phyloP scores from a whole-genome alignment of 2,329 filamentous ascomycete species.

The Fusarium siculi region DNA sequence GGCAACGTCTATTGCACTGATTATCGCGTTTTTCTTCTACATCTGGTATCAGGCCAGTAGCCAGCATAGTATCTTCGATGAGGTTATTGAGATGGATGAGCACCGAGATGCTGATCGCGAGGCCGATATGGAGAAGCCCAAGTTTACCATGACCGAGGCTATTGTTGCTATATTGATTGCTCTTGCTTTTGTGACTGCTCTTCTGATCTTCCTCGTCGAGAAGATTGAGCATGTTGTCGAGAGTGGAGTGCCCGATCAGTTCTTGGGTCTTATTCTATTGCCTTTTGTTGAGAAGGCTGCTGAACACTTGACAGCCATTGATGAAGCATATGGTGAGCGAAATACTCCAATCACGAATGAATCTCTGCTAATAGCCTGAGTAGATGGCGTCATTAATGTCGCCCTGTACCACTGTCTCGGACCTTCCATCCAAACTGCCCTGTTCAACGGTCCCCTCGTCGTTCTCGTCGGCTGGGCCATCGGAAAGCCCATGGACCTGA shows the following conservation, averaged over 20 bases:
- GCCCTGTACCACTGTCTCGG: conserved; percentile 78
- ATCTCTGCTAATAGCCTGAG: too few relatives aligned
- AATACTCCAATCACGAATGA: rapidly evolving
- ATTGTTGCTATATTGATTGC: conserved; percentile 67
- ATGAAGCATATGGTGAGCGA: conserved; percentile 69
- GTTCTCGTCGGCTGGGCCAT: conserved; percentile 78
- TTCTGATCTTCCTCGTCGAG: conserved; percentile 75
- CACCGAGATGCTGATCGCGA: conserved; percentile 67
- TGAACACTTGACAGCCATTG: conserved; percentile 75
- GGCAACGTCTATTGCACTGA: conserved; percentile 69
- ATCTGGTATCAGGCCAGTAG: conserved; percentile 72
- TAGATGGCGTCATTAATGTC: conserved; percentile 71
- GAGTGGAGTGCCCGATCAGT: conserved; percentile 47
- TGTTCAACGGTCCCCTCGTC: conserved; percentile 78
- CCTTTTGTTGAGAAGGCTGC: conserved; percentile 77
- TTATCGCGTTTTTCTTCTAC: conserved; percentile 67
- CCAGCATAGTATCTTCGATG: conserved; percentile 71
- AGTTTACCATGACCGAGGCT: conserved; percentile 74
- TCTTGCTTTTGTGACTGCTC: conserved; percentile 68
- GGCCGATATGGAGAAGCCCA: conserved; percentile 66
- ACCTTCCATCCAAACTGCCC: conserved; percentile 78
- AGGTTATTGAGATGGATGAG: conserved; percentile 62
- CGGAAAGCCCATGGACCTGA: conserved; percentile 71
- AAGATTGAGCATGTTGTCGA: conserved; percentile 65
- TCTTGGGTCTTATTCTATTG: conserved; percentile 68